These are phyloP conservation scores for Hanseniaspora valbyensis DNA, from an alignment of 805 yeast genomes.

Conservation along the genomic window DNA sequence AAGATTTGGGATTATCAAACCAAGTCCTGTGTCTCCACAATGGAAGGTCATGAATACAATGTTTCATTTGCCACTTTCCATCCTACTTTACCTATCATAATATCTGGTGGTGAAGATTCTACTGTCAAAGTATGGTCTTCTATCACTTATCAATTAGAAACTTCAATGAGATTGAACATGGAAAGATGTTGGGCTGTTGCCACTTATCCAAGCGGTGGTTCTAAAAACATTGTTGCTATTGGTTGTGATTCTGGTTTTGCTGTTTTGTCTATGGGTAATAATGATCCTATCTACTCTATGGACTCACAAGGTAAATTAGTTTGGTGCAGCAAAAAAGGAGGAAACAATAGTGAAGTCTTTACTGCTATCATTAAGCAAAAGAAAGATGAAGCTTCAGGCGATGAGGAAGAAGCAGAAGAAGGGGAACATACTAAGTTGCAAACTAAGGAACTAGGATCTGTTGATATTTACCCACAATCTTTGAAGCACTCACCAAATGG, in stretches of 20 bases:
- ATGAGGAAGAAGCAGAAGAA: slow-evolving; percentile 71
- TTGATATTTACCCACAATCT: slow-evolving; percentile 83
- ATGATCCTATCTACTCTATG: slow-evolving; percentile 87
- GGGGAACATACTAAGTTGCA: slow-evolving; percentile 46
- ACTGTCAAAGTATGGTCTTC: slow-evolving; percentile 92
- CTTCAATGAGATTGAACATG: slow-evolving; percentile 77
- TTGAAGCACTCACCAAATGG: slow-evolving; percentile 93
- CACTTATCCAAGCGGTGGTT: slow-evolving; percentile 44
- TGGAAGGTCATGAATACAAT: slow-evolving; percentile 87
- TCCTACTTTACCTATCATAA: slow-evolving; percentile 88
- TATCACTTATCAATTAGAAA: slow-evolving; percentile 84
- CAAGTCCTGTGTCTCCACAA: slow-evolving; percentile 84
- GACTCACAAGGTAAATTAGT: slow-evolving; percentile 86
- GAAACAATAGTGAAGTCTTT: slow-evolving; percentile 51
- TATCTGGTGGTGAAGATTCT: slow-evolving; percentile 95
- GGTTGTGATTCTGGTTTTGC: slow-evolving; percentile 94
- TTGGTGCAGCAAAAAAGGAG: slow-evolving; percentile 60
- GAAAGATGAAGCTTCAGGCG: slow-evolving; percentile 5
- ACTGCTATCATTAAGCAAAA: slow-evolving; percentile 66
- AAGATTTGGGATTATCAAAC: slow-evolving; percentile 96
- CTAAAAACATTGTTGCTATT: slow-evolving; percentile 68
- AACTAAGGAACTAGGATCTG: slow-evolving; percentile 85
- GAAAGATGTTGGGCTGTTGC: slow-evolving; percentile 97
- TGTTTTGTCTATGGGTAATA: slow-evolving; percentile 82
- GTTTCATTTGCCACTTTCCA: slow-evolving; percentile 97